Percentiles rank a stretch among this genome's conserved stretches.
Conservation (phyloP, 768 basidiomycete species). For the Termitomyces sp. region DNA sequence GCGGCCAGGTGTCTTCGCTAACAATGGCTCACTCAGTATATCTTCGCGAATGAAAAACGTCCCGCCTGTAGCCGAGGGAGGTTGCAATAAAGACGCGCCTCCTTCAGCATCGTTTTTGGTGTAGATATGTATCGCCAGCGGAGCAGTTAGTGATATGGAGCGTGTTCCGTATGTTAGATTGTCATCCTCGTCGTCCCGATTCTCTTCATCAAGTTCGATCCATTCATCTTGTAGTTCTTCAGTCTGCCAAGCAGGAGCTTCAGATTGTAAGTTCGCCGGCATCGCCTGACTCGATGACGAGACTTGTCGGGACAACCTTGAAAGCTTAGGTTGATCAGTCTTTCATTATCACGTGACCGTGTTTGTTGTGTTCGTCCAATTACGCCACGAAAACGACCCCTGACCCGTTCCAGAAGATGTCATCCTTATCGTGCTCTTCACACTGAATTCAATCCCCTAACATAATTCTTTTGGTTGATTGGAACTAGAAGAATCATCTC, state of each 20-base stretch:
- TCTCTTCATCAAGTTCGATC: constrained; percentile 57
- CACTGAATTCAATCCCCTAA: no score
- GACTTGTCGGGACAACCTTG: neutral
- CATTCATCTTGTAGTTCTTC: constrained; percentile 91
- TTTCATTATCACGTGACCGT: constrained; percentile 18
- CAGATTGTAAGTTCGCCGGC: constrained; percentile 17
- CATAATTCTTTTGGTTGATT: no score
- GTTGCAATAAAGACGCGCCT: constrained; percentile 19
- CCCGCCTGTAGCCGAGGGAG: constrained; percentile 37
- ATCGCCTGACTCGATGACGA: constrained; percentile 22
- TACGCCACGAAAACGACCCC: no score
- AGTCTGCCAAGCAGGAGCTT: constrained; percentile 73
- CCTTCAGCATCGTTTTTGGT: constrained; percentile 34
- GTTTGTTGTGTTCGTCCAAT: neutral
- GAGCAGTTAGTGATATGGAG: constrained; percentile 56
- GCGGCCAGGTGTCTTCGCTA: constrained; percentile 63
- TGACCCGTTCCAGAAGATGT: no score
- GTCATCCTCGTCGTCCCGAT: constrained; percentile 29
- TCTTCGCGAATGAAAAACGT: constrained; percentile 78
- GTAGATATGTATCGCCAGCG: constrained; percentile 47
- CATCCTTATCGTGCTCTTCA: no score
- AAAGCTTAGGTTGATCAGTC: neutral
- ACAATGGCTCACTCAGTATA: constrained; percentile 43
- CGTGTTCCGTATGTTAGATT: constrained; percentile 42
- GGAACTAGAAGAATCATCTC: neutral